Base-by-base conservation (phyloP, 768 basidiomycete species). In the Suillus sp. region DNA sequence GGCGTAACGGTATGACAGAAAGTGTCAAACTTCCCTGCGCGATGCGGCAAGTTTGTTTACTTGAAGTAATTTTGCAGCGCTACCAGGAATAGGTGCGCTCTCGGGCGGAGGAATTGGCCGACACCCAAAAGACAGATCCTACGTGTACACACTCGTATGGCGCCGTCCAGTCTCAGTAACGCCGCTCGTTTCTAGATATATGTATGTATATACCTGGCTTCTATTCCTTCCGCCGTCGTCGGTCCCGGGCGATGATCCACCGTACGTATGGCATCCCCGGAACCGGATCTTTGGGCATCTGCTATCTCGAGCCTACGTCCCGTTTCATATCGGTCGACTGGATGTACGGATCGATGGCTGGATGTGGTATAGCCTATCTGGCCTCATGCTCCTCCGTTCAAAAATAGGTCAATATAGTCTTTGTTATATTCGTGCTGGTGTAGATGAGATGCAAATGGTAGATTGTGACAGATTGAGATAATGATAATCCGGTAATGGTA, bases 191-290 rank as follows among this genome's bases (percentile, higher is more conserved):
- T 55, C 22, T 37, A n/a, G 43, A 45, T 22, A 42, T 42, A 42
- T 20, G n/a, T n/a, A 32, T 32, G 7, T 32, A n/a, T 43, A 37
- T 22, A 9, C 8, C 2, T 16, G 8, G 37, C 56, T 27, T 38
- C 10, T 57, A 57, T 57, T 38, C 37, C 40, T 40, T 25, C 56
- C 56, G 56, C 27, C 38, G 25, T 27, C 10, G 38, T 57, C 56
- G 56, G 56, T 57, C 10, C 56, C 56, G 55, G 55, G 22, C 50
- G 30, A 56, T 57, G 55, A 38, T 27, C 55, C 22, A 56, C 35
- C 27, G 18, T 57, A 40, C 27, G 18, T 57, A 40, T 57, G 38
- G 56, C 55, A 27, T 57, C 3, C 25, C 18, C 56, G 38, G 37
- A 25, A 25, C 55, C 55, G 55, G 35, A 27, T 20, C 25, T 18